Evolutionary conservation across 2,329 filamentous ascomycete species (phyloP).

Genomic region (Aspergillus proliferans): DNA sequence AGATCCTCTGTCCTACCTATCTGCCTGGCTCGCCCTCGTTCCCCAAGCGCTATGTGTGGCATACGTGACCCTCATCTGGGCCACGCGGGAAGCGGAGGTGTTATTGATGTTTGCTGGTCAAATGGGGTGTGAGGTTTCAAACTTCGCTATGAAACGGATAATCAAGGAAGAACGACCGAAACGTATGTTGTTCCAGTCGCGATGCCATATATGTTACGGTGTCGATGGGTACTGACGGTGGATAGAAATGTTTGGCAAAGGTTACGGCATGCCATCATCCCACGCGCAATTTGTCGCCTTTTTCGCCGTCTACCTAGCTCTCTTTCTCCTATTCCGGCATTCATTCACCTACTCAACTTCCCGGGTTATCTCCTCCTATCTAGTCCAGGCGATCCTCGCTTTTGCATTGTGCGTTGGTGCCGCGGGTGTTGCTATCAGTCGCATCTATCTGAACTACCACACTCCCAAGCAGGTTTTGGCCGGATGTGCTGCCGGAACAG

Average conservation of each 20-base stretch:
- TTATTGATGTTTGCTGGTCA: slow-evolving; percentile 86
- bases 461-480: slow-evolving; percentile 81
- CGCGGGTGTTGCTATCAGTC: slow-evolving; percentile 67
- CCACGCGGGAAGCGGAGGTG: slow-evolving; percentile 84
- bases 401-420: slow-evolving; percentile 57
- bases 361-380: slow-evolving; percentile 33
- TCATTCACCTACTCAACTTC: slow-evolving; percentile 47
- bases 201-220: background rate
- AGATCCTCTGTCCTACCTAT: slow-evolving; percentile 77
- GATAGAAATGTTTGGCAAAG: slow-evolving; percentile 70
- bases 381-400: slow-evolving; percentile 55
- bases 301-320: slow-evolving; percentile 74
- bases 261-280: slow-evolving; percentile 95
- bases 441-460: slow-evolving; percentile 90
- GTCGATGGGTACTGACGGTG: background rate
- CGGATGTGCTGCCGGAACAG: slow-evolving; percentile 63
- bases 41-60: slow-evolving; percentile 86
- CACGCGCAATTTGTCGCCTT: slow-evolving; percentile 93
- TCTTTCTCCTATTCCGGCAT: slow-evolving; percentile 82
- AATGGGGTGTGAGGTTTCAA: slow-evolving; percentile 82
- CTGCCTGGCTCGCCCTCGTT: slow-evolving; percentile 88
- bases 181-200: slow-evolving; percentile 46
- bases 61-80: slow-evolving; percentile 86
- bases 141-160: slow-evolving; percentile 80
- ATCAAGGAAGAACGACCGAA: slow-evolving; percentile 87